Conservation (phyloP, 2,329 filamentous ascomycete genomes). For the Coniella vitis region DNA sequence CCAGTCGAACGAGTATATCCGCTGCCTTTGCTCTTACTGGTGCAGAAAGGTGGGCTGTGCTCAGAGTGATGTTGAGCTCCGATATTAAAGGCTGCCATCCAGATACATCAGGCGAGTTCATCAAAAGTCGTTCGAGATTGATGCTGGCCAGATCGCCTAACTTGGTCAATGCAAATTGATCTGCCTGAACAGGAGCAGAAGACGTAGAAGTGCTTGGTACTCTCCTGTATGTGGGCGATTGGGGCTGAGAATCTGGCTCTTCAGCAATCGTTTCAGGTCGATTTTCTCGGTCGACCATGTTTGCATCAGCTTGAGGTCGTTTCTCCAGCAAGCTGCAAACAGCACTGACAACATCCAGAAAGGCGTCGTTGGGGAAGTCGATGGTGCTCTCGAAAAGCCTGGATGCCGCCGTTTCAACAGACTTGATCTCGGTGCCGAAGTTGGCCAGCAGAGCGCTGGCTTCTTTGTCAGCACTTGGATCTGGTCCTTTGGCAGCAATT, state of each 20-base stretch:
- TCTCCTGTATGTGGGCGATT: constrained; percentile 32
- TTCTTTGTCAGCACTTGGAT: constrained; percentile 45
- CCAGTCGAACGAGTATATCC: constrained; percentile 54
- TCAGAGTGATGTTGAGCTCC: constrained; percentile 46
- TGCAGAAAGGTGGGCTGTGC: constrained; percentile 45
- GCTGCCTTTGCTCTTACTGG: constrained; percentile 55
- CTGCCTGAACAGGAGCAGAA: constrained; percentile 51
- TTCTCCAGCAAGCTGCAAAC: constrained; percentile 63
- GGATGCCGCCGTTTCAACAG: constrained; percentile 80
- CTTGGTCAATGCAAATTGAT: constrained; percentile 65
- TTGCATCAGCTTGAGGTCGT: constrained; percentile 20
- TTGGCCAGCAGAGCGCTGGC: constrained; percentile 50
- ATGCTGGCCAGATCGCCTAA: constrained; percentile 65
- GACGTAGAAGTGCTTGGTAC: constrained; percentile 40
- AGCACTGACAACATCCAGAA: constrained; percentile 68
- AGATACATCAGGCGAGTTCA: constrained; percentile 57
- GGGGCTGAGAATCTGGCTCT: constrained; percentile 23
- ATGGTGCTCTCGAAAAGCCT: constrained; percentile 86
- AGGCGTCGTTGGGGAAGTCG: constrained; percentile 80
- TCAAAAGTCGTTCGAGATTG: constrained; percentile 68
- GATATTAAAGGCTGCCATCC: constrained; percentile 67
- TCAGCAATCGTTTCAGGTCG: constrained; percentile 31
- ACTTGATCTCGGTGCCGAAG: constrained; percentile 73
- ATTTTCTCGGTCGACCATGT: constrained; percentile 23
- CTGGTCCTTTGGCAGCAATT: constrained; percentile 38